Conservation (phyloP, 129 eudicot genomes). For the Tagetes patula region DNA sequence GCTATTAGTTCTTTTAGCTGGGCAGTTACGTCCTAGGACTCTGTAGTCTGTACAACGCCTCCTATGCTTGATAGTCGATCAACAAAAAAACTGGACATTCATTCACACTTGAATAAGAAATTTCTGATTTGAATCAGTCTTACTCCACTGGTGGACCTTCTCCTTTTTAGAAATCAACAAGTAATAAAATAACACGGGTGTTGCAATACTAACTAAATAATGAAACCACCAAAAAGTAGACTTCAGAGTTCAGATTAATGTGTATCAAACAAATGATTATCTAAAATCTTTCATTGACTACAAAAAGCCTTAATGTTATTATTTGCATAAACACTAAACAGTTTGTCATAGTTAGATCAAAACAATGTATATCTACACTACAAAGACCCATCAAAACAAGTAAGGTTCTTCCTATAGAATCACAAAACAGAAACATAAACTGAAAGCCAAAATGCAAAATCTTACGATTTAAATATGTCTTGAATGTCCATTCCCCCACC, state of each 20-base stretch:
- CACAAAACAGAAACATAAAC: not conserved
- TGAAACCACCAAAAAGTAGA: too few relatives aligned
- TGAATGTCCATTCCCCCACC: conserved; percentile 96
- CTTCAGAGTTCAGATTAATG: not conserved
- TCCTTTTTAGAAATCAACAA: too few relatives aligned
- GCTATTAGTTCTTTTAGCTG: too few relatives aligned
- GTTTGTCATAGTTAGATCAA: not conserved
- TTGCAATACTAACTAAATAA: too few relatives aligned
- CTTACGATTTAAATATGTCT: conserved; percentile 92
- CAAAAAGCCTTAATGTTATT: not conserved
- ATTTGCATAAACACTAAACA: not conserved
- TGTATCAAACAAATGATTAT: not conserved
- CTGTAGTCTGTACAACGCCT: too few relatives aligned
- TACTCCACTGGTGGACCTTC: too few relatives aligned
- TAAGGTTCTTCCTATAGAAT: not conserved
- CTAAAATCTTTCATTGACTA: not conserved
- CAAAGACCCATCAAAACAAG: not conserved
- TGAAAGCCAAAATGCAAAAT: conserved; percentile 1
- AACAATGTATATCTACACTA: conserved; percentile 9
- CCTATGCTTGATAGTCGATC: too few relatives aligned
- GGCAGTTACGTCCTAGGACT: too few relatives aligned
- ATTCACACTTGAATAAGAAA: too few relatives aligned
- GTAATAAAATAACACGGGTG: too few relatives aligned
- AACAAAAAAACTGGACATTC: too few relatives aligned
- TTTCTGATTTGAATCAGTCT: too few relatives aligned